A percentile compares a stretch with the other conserved stretches of the same genome.
phyloP scores from a whole-genome alignment of 2,329 filamentous ascomycete genomes.

The Conoideocrella luteorostrata region DNA sequence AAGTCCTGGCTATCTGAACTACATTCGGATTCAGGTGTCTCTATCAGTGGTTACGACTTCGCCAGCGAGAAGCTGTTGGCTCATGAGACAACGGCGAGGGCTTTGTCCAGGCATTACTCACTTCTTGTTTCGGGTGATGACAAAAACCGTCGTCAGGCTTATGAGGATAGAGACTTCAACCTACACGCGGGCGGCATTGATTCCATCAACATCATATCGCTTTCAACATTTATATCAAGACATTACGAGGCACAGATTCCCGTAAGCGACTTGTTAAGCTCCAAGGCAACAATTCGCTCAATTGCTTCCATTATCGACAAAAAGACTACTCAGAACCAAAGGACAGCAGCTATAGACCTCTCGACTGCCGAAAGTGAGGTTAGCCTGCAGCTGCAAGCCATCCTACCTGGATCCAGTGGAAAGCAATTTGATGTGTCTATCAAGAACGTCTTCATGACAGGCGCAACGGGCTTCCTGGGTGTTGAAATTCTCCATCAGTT shows the following conservation, averaged over 20 bases:
- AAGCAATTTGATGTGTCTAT: neutral
- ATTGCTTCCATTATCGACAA: neutral
- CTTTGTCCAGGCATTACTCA: neutral
- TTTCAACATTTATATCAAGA: conserved; percentile 1
- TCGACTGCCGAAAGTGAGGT: neutral
- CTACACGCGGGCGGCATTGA: conserved; percentile 1
- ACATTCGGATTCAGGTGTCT: neutral
- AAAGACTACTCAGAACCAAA: neutral
- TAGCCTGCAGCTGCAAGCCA: neutral
- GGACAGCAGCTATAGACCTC: neutral
- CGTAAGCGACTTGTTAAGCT: neutral
- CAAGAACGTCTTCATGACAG: conserved; percentile 2
- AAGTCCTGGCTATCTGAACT: neutral
- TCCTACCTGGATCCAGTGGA: neutral
- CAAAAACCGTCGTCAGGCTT: neutral
- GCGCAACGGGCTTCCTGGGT: conserved; percentile 5
- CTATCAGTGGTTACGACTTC: neutral
- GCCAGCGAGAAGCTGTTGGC: neutral
- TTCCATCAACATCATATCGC: conserved; percentile 4
- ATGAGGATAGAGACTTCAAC: neutral
- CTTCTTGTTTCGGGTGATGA: neutral
- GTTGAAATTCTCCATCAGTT: conserved; percentile 5
- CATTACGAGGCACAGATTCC: neutral
- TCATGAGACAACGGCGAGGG: neutral
- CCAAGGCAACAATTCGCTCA: neutral